Base-by-base conservation (phyloP, 352 stramenopile species). In the Pythium apleroticum region DNA sequence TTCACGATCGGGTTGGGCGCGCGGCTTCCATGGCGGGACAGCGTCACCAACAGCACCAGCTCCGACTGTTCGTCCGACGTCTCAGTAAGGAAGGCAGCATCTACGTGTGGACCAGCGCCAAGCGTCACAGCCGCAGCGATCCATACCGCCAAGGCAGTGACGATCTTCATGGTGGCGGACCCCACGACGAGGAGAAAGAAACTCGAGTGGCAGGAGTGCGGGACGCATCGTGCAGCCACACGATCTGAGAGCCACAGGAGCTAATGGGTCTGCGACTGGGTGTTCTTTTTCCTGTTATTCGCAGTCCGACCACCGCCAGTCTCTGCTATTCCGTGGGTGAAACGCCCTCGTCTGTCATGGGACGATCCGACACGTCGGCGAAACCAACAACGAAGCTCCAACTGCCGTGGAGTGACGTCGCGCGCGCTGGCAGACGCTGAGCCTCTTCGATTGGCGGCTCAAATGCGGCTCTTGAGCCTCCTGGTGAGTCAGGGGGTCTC, bases 21-120 rank as follows among this genome's bases (percentile, higher is more conserved):
- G n/a, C 80, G 81, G 60, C 77, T 91, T 19, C 82, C 85, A 43
- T 94, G 83, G 12, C 85, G 83, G 9, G 81, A 89, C 30, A 94
- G 57, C 39, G 84, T 86, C 30, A 93, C 76, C 11, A 93, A 58
- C 39, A 84, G 57, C 65, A 91, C 76, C 20, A 92, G 72, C 65
- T 90, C 78, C 6, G 74, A 84, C 35, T 39, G 15, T 35, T 84
- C 70, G 0, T 59, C 50, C 14, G 43, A n/a, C 2, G 50, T 35
- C 35, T 50, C 20, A 28, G 43, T 7, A 3, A 50, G 43, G 28
- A 50, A 49, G 41, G 41, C 41, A 2, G 41, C 41, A 25, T 49
- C 28, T 10, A 20, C 11, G 43, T 28, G 20, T 41, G 35, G 14
- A 19, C 4, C 35, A 22, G n/a, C 7, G 20, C n/a, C 11, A 4